phyloP scores from a whole-genome alignment of 2,329 filamentous ascomycete genomes.

The Diaporthe citriasiana region DNA sequence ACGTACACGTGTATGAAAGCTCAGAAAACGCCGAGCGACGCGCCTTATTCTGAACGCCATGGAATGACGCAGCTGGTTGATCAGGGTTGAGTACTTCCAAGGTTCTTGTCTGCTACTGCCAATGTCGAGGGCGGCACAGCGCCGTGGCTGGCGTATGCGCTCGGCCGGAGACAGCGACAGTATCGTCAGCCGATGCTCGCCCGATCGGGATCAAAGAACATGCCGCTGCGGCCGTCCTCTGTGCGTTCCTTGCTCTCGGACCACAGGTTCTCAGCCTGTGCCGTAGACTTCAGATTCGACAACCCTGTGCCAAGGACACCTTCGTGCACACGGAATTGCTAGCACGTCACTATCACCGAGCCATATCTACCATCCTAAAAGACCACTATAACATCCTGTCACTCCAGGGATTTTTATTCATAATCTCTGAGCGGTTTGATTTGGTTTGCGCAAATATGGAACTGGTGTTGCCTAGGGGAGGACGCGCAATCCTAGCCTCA shows the following conservation, averaged over 20 bases:
- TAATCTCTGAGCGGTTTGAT: background rate
- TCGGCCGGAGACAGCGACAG: background rate
- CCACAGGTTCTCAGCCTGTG: background rate
- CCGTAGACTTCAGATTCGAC: background rate
- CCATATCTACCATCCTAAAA: background rate
- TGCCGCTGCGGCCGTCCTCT: background rate
- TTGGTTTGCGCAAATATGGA: background rate
- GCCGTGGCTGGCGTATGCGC: background rate
- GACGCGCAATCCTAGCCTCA: background rate
- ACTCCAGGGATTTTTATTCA: background rate
- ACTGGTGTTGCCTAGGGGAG: rapidly evolving
- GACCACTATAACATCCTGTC: background rate
- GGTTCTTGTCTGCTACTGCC: background rate
- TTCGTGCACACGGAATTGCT: background rate
- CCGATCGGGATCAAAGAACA: background rate
- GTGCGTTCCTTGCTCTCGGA: background rate
- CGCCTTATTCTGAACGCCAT: background rate
- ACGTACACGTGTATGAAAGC: background rate
- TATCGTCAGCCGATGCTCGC: background rate
- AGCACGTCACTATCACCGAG: background rate
- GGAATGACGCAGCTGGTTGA: background rate
- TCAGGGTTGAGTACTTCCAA: background rate
- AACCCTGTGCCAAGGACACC: background rate
- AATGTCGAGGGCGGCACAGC: background rate
- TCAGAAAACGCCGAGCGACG: background rate